phyloP scores from a whole-genome alignment of 2,329 filamentous ascomycete genomes.

The Colletotrichum lentis region DNA sequence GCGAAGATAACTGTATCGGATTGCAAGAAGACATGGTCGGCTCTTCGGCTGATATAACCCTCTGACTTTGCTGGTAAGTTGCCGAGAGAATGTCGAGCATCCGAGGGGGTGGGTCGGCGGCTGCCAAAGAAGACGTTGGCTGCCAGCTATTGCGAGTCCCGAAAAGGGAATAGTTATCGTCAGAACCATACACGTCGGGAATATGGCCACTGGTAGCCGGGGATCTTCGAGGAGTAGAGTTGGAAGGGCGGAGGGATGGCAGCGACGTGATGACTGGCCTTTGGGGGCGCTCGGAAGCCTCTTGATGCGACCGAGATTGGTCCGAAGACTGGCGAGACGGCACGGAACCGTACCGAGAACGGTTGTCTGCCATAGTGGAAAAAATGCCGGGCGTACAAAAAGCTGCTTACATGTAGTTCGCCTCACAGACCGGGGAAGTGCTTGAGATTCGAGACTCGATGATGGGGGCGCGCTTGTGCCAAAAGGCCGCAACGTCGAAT shows the following conservation, averaged over 20 bases:
- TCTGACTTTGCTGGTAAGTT: neutral
- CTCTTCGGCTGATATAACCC: neutral
- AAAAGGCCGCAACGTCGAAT: neutral
- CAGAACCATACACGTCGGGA: neutral
- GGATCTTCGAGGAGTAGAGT: neutral
- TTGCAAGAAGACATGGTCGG: neutral
- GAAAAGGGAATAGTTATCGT: neutral
- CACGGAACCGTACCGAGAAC: neutral
- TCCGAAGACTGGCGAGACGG: neutral
- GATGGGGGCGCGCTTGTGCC: neutral
- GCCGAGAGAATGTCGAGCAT: neutral
- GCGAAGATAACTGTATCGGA: neutral
- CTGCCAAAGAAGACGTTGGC: neutral
- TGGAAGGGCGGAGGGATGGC: constrained; percentile 9
- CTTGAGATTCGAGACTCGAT: neutral
- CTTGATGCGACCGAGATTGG: neutral
- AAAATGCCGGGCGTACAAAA: neutral
- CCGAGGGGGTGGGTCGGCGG: neutral
- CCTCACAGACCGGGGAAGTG: neutral
- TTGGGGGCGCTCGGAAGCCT: neutral
- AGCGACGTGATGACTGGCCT: neutral
- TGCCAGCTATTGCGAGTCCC: neutral
- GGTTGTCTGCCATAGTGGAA: constrained; percentile 11
- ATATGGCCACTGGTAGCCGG: neutral
- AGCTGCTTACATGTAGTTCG: neutral